Base-by-base conservation (phyloP, 257 asterid genomes). In the Lithospermum erythrorhizon region DNA sequence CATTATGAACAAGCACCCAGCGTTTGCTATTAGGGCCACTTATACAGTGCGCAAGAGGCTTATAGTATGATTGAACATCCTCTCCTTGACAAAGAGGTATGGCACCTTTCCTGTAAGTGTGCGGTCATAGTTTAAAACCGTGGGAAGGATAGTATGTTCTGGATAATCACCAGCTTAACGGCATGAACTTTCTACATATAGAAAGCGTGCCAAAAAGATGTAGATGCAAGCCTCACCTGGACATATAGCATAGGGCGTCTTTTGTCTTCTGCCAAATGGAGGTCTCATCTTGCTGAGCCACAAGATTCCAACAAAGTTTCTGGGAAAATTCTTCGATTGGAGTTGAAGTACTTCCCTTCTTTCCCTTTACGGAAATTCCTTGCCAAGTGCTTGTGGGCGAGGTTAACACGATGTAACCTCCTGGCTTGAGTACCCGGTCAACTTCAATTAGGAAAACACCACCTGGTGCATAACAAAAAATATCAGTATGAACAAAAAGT, bases 391-490 rank as follows among this genome's bases (percentile, higher is more conserved):
- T 81, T 70, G 70, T 68, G 57, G 94, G 90, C 56, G 95, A 82
- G 72, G 96, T 88, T 73, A 91, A 73, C 59, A 88, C 95, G 71
- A 91, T 71, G 82, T 88, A 91, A 68, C 96, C 95, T 69, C 98
- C 98, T 3, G 98, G 98, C 81, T 77, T 91, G 76, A 88, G 94
- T 63, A 91, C 66, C 75, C 98, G 90, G 65, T 91, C 98, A 65
- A 83, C 85, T 82, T 91, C 98, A 62, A 88, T 79, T 66, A 91
- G 95, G 62, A 79, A 77, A 70, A 81, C 64, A 51, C 98, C 94
- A 77, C 79, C 96, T 91, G 97, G 70, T 57, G 51, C 55, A 69
- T 51, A 67, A 11, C 29, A 3, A 37, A 83, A 61, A 74, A 70
- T 68, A 27, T 20, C 52, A 76, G 51, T 45, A 67, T 74, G 48